Evolutionary conservation across 345 rosid genomes (phyloP).

Genomic region (Euphorbia lathyris): DNA sequence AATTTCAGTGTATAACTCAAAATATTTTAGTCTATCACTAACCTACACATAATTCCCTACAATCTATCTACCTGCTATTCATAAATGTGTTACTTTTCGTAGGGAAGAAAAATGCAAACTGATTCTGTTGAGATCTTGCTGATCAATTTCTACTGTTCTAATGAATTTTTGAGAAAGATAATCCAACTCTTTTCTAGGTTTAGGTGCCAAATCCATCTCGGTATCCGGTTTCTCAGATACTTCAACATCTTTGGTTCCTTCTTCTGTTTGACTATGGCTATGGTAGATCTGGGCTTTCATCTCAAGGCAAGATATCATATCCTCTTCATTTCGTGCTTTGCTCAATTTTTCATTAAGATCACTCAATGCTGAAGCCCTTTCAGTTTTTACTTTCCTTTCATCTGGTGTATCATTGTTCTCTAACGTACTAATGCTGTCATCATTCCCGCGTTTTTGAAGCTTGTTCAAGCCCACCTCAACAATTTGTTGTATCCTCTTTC

Average conservation of each 20-base stretch:
- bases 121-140: conserved; percentile 43
- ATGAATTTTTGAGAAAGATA: conserved; percentile 35
- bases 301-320: conserved; percentile 67
- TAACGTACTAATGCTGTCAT: conserved; percentile 20
- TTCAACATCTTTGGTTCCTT: conserved; percentile 12
- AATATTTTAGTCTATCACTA: background rate
- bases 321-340: conserved; percentile 76
- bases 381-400: conserved; percentile 37
- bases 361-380: conserved; percentile 46
- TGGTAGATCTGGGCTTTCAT: conserved; percentile 47
- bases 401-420: conserved; percentile 31
- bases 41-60: background rate
- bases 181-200: conserved; percentile 22
- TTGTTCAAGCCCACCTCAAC: conserved; percentile 61
- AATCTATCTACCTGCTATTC: conserved; percentile 4
- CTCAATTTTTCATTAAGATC: conserved; percentile 71
- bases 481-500: conserved; percentile 48
- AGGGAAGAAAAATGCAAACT: conserved; percentile 49
- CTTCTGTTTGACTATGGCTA: conserved; percentile 21
- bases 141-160: conserved; percentile 49
- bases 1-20: too few relatives aligned
- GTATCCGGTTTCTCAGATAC: conserved; percentile 21
- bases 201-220: conserved; percentile 17
- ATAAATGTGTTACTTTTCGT: conserved; percentile 48
- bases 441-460: conserved; percentile 38